Base-by-base conservation (phyloP, 371 early-diverging fungal species). In the Scutellospora calospora region DNA sequence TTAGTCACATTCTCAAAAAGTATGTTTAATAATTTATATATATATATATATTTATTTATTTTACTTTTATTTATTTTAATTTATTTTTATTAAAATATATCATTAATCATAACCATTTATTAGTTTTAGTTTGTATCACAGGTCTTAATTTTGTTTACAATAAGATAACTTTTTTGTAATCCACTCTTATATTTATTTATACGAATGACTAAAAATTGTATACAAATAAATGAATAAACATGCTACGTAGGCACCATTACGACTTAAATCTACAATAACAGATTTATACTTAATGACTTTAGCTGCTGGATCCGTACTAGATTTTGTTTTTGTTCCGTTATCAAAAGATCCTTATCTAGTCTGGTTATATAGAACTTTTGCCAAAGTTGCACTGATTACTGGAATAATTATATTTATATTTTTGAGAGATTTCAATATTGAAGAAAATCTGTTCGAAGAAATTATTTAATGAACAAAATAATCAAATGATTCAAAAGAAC, bases 1-100 rank as follows among this genome's bases (percentile, higher is more conserved):
- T 82, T 91, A 22, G 86, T 93, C 57, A 94, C 90, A 45, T 49
- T 83, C 1, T 83, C 83, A 29, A 81, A 83, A 79, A 38, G 79
- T 79, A 25, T 27, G 25, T 72, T 54, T n/a, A n/a, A n/a, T n/a
- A n/a, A 18, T 55, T 35, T 52, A 12, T 18, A 33, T n/a, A 52
- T 55, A 29, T 14, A 18, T 55, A 45, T 12, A 31, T 68, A 33
- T 49, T 68, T 66, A 63, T 51, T 20, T 20, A 35, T 62, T 22
- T 20, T 33, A n/a, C 20, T 41, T 59, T 29, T 33, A 49, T 27
- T n/a, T 59, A 33, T 20, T 22, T 54, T 29, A 27, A n/a, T 20
- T 25, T 1, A n/a, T 25, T 49, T 51, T 69, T 73, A 20, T 20
- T 73, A 31, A n/a, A 62, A 55, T 6, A 25, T 14, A 29, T 51